Conservation (phyloP, 164 flowering plant genomes). For the Buxus sempervirens region DNA sequence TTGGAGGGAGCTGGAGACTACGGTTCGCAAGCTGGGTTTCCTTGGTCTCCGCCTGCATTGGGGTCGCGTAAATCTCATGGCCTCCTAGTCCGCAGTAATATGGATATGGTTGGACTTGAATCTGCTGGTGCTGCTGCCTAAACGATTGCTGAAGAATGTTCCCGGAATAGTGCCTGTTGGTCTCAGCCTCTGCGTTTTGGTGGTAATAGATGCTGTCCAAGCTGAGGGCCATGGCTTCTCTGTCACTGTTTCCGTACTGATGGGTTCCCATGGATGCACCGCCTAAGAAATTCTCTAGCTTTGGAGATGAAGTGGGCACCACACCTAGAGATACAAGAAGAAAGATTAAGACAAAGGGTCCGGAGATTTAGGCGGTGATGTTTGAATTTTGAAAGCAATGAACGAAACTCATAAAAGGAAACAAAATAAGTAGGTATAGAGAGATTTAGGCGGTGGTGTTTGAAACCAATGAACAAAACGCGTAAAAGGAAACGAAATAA, state of each 20-base stretch:
- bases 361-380: not conserved
- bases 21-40: slow-evolving; percentile 20
- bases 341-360: not conserved
- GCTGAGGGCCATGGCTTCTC: slow-evolving; percentile 53
- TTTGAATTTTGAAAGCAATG: slow-evolving; percentile 18
- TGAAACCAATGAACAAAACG: slow-evolving; percentile 6
- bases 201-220: slow-evolving; percentile 50
- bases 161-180: slow-evolving; percentile 24
- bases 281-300: slow-evolving; percentile 61
- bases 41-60: slow-evolving; percentile 19
- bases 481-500: slow-evolving; percentile 3
- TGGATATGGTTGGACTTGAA: slow-evolving; percentile 32
- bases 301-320: slow-evolving; percentile 33
- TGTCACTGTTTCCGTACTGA: slow-evolving; percentile 36
- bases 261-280: slow-evolving; percentile 51
- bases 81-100: slow-evolving; percentile 30
- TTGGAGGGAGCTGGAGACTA: slow-evolving; percentile 23
- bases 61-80: slow-evolving; percentile 28
- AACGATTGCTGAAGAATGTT: slow-evolving; percentile 23
- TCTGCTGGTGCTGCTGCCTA: slow-evolving; percentile 20
- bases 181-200: slow-evolving; percentile 27
- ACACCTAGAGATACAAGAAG: slow-evolving; percentile 11
- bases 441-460: not conserved
- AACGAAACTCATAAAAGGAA: slow-evolving; percentile 8
- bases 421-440: not conserved